A percentile compares a stretch with the other conserved stretches of the same genome.
Evolutionary conservation across 164 flowering plant genomes (phyloP).

Genomic region (Vitis labrusca): DNA sequence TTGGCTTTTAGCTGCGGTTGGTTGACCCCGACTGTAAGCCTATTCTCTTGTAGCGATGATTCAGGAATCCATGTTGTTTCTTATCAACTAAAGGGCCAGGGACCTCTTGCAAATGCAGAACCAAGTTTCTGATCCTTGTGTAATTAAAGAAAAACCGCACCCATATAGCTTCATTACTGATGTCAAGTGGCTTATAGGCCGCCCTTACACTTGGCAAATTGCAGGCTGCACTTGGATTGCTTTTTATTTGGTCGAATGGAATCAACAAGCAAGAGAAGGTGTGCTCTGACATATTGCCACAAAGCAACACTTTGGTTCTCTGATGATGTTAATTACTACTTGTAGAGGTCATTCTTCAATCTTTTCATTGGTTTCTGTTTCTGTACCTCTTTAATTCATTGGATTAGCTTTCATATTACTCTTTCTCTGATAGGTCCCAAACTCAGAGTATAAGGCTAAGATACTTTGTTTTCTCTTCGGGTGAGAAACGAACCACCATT

Average conservation of each 20-base stretch:
- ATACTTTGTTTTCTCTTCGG: too few species aligned
- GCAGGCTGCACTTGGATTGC: conserved; percentile 61
- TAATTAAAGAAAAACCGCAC: conserved; percentile 77
- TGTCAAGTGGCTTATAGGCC: conserved; percentile 91
- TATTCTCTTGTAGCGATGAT: too few species aligned
- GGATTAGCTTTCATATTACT: conserved; percentile 36
- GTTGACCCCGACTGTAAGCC: too few species aligned
- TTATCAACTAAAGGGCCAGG: conserved; percentile 76
- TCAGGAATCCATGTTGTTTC: background rate
- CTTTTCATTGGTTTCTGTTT: conserved; percentile 58
- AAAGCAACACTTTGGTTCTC: conserved; percentile 96
- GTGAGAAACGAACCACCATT: too few species aligned
- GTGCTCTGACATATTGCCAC: conserved; percentile 93
- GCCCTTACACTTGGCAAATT: conserved; percentile 68
- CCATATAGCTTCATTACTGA: conserved; percentile 85
- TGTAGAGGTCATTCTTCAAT: conserved; percentile 72
- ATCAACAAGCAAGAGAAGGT: conserved; percentile 88
- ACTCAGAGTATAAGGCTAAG: too few species aligned
- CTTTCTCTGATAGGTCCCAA: conserved; percentile 4
- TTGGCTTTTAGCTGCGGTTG: too few species aligned
- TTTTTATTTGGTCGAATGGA: conserved; percentile 89
- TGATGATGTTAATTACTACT: conserved; percentile 64
- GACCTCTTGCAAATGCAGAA: conserved; percentile 80
- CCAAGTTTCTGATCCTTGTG: conserved; percentile 96
- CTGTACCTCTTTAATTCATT: conserved; percentile 21